Evolutionary conservation across 108 stramenopile genomes (phyloP), one percentile per base, ranked within the genome.

Genomic region (Cyclotella baltica): DNA sequence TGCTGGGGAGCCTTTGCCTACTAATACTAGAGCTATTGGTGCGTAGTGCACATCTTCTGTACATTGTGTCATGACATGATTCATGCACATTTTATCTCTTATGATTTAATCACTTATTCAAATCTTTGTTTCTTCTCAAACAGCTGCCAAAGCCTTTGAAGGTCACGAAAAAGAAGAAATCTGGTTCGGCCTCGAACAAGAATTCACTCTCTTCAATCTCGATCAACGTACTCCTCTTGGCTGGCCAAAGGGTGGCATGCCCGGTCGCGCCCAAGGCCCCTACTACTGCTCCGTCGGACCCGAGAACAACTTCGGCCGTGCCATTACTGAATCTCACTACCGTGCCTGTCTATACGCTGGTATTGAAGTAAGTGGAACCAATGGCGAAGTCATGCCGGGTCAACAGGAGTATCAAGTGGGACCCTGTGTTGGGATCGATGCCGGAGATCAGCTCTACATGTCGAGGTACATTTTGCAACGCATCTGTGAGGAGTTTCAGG

Each of bases 301-400:
- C 63, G 96, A 98, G 80, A 96, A 97, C 85, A 86, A 81, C 80
- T 97, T 94, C 78, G 98, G 98, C 81, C 95, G 98, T 66, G 83
- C 81, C 76, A 85, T 99, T 67, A 93, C 93, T 68, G 98, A 99
- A 57, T 84, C 97, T 22, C 80, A 88, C 79, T 98, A 98, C 96
- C 90, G 93, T 62, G 95, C 96, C 64, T 98, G 97, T 83, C 91
- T 99, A 33, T 98, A 97, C 73, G 96, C 97, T 11, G 95, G 96
- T 37, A 91, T 99, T 76, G 83, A 96, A 51, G 92, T 99, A 76
- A 92, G 92, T 23, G 98, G 98, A 62, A 95, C 92, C 74, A 99
- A 99, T 86, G 98, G 95, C 55, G 98, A 99, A 86, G 98, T 99
- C 78, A 98, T 99, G 97, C 97, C 97, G 58, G 98, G 98, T 65